A percentile compares a stretch with the other conserved stretches of the same genome.
phyloP scores from a whole-genome alignment of 768 basidiomycete genomes.

The Suillus fuscotomentosus region DNA sequence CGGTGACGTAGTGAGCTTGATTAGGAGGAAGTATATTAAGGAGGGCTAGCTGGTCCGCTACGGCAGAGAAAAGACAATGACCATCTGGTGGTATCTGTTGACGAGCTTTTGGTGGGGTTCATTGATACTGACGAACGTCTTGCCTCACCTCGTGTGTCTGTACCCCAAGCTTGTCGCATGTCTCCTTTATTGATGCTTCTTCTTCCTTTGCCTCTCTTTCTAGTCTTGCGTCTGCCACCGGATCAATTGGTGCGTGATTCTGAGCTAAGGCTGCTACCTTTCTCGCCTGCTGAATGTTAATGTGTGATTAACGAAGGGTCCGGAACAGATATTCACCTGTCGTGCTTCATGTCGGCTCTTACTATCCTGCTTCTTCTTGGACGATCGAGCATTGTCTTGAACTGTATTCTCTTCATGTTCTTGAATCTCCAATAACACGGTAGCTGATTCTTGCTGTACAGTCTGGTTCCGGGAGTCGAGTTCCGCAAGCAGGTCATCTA shows the following conservation, averaged over 20 bases:
- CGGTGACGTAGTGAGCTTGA: conserved; percentile 57
- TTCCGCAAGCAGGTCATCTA: conserved; percentile 76
- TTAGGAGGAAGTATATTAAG: conserved; percentile 60
- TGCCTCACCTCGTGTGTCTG: conserved; percentile 60
- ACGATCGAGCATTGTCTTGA: conserved; percentile 15
- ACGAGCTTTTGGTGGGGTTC: neutral
- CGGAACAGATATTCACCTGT: conserved; percentile 46
- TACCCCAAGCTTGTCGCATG: conserved; percentile 65
- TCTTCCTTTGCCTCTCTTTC: conserved; percentile 69
- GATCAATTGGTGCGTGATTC: conserved; percentile 49
- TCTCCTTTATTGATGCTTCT: conserved; percentile 56
- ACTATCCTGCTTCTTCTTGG: conserved; percentile 48
- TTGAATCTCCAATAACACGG: conserved; percentile 48
- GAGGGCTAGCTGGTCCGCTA: conserved; percentile 88
- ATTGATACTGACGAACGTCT: conserved; percentile 1
- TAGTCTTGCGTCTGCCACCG: conserved; percentile 56
- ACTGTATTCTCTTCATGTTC: conserved; percentile 30
- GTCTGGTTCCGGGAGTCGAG: conserved; percentile 62
- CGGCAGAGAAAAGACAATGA: conserved; percentile 92
- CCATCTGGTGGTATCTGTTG: conserved; percentile 91
- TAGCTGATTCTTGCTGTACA: conserved; percentile 48
- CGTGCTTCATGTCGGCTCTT: conserved; percentile 69
- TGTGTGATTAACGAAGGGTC: neutral
- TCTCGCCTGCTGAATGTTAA: conserved; percentile 49
- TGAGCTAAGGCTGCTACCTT: conserved; percentile 68